Evolutionary conservation across 208 protist genomes (phyloP).

Genomic region (Crithidia bombi): DNA sequence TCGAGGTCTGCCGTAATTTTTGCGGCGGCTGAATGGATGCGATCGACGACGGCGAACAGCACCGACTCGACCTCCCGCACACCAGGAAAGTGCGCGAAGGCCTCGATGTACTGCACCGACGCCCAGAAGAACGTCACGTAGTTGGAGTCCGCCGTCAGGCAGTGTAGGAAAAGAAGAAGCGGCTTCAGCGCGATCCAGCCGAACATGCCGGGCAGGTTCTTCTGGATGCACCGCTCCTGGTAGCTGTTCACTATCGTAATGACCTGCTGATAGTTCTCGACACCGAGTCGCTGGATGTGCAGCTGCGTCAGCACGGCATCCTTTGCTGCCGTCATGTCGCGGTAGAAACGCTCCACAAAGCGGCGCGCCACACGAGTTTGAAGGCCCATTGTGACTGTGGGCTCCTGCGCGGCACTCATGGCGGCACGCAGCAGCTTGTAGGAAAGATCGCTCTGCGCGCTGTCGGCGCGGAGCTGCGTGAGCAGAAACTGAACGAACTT

Average conservation of each 20-base stretch:
- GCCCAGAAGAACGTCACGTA: constrained; percentile 91
- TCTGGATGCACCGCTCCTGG: constrained; percentile 61
- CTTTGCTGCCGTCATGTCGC: constrained; percentile 58
- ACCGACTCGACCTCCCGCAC: constrained; percentile 70
- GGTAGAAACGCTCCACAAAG: constrained; percentile 71
- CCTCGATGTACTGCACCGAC: constrained; percentile 86
- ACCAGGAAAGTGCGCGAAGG: constrained; percentile 65
- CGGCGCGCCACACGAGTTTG: constrained; percentile 42
- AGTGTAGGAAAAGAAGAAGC: constrained; percentile 74
- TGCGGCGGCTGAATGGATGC: constrained; percentile 63
- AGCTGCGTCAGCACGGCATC: constrained; percentile 86
- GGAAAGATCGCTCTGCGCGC: constrained; percentile 32
- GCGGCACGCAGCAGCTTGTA: constrained; percentile 50
- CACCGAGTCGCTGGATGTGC: constrained; percentile 64
- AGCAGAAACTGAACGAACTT: constrained; percentile 70
- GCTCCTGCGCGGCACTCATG: constrained; percentile 78
- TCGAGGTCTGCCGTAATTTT: constrained; percentile 57
- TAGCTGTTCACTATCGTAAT: constrained; percentile 74
- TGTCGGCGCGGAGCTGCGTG: constrained; percentile 45
- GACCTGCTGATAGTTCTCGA: constrained; percentile 65
- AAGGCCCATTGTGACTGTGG: constrained; percentile 56
- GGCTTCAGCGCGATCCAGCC: constrained; percentile 79
- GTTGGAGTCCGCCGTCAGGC: constrained; percentile 83
- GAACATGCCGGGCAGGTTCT: constrained; percentile 78
- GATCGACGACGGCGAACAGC: constrained; percentile 74